phyloP scores from a whole-genome alignment of 2,329 filamentous ascomycete genomes.

The Monilinia fructicola region DNA sequence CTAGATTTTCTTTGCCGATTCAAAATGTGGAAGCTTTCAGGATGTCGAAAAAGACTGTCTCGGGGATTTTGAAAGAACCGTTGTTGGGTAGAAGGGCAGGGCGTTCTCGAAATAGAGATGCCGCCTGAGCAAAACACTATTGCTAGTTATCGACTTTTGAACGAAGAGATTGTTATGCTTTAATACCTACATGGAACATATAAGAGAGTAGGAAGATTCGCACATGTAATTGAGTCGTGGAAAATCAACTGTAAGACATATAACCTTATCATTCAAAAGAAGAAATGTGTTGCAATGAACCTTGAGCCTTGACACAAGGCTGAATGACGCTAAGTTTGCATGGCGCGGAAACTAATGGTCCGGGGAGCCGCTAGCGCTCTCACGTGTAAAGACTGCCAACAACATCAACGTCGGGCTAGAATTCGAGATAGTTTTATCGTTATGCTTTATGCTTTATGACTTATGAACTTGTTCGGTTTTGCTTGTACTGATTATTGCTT shows the following conservation, averaged over 20 bases:
- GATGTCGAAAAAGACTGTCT: not conserved
- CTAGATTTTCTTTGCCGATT: not conserved
- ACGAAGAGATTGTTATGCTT: not conserved
- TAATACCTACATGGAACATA: not conserved
- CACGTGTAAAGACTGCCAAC: constrained; percentile 7
- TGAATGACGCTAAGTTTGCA: constrained; percentile 14
- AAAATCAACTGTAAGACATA: not conserved
- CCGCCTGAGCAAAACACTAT: not conserved
- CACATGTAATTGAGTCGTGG: not conserved
- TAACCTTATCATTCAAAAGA: not conserved
- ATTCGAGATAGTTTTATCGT: not conserved
- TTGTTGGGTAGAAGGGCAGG: not conserved
- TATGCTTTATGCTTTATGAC: not conserved
- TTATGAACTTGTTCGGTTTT: not conserved
- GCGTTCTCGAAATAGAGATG: not conserved
- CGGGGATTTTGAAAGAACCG: not conserved
- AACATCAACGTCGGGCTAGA: not conserved
- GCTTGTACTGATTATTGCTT: not conserved
- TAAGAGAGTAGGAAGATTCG: not conserved
- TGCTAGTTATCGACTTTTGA: not conserved
- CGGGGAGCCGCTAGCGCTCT: not conserved
- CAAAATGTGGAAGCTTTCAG: not conserved
- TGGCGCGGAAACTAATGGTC: constrained; percentile 11
- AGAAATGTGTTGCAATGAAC: not conserved
- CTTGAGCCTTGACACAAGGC: constrained; percentile 19